Conservation (phyloP, 2,329 filamentous ascomycete species). For the Cladosporium oxysporum region DNA sequence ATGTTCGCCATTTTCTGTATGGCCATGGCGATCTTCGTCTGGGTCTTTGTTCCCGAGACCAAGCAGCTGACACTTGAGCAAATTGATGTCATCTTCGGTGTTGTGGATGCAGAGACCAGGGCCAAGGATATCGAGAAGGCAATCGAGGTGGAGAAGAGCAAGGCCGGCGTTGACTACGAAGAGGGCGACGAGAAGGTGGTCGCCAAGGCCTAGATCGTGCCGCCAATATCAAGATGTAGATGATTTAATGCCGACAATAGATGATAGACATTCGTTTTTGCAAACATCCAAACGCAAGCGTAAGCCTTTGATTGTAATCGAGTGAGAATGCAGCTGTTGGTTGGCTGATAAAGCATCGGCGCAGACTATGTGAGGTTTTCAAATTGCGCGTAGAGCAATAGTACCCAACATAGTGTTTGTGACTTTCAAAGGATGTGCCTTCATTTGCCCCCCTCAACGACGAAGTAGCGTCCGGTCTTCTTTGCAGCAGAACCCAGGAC, state of each 20-base stretch:
- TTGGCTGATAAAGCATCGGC: background rate
- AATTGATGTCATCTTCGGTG: slow-evolving; percentile 54
- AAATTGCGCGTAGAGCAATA: background rate
- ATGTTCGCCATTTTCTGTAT: slow-evolving; percentile 45
- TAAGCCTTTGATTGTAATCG: background rate
- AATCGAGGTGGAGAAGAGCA: slow-evolving; percentile 18
- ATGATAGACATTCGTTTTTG: background rate
- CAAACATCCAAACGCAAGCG: background rate
- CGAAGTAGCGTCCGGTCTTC: slow-evolving; percentile 72
- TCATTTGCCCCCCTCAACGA: slow-evolving; percentile 65
- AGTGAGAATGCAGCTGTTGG: background rate
- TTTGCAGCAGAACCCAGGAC: slow-evolving; percentile 65
- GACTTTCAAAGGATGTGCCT: background rate
- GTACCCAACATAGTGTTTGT: background rate
- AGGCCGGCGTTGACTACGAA: slow-evolving; percentile 16
- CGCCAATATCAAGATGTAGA: background rate
- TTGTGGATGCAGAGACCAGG: slow-evolving; percentile 30
- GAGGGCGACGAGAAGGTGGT: slow-evolving; percentile 15
- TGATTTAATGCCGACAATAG: background rate
- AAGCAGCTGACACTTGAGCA: slow-evolving; percentile 52
- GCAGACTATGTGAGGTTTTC: background rate
- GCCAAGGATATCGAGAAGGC: slow-evolving; percentile 17
- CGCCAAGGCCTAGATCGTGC: background rate
- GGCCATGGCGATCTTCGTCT: slow-evolving; percentile 43
- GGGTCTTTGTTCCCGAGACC: slow-evolving; percentile 50